Evolutionary conservation across 163 green algal genomes (phyloP).

Genomic region (Coccomyxa subellipsoidea): DNA sequence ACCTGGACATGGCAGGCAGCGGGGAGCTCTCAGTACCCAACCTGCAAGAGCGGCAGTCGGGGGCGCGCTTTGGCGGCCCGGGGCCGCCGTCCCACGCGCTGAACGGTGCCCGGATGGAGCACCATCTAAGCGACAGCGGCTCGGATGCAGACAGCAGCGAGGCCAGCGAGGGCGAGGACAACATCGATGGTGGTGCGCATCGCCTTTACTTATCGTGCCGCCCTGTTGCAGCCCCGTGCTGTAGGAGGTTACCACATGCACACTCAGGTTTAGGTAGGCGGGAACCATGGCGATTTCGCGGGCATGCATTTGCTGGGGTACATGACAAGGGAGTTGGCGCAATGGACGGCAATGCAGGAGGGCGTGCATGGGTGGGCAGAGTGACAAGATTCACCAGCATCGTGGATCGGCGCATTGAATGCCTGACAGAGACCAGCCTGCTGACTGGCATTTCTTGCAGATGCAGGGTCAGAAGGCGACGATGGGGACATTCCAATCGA

Average conservation of each 20-base stretch:
- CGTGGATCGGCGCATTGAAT: no score
- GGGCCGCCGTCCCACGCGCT: neutral
- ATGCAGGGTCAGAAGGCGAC: neutral
- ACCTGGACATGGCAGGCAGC: neutral
- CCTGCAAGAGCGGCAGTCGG: neutral
- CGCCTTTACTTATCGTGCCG: no score
- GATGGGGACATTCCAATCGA: neutral
- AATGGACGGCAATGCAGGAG: neutral
- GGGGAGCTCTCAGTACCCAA: neutral
- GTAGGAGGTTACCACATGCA: neutral
- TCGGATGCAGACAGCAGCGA: neutral
- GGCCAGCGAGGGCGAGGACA: neutral
- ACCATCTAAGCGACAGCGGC: neutral
- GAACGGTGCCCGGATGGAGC: neutral
- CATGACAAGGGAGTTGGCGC: neutral
- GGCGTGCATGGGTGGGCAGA: no score
- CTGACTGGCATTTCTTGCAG: neutral
- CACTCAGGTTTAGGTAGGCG: neutral
- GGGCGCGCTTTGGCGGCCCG: neutral
- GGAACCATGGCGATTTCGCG: neutral
- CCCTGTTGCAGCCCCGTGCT: neutral
- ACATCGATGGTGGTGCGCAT: neutral
- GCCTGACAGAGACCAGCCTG: no score
- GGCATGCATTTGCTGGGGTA: neutral
- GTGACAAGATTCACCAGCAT: no score